Evolutionary conservation across 1,284 basidiomycete species (phyloP).

Genomic region (Vanrija humicola): DNA sequence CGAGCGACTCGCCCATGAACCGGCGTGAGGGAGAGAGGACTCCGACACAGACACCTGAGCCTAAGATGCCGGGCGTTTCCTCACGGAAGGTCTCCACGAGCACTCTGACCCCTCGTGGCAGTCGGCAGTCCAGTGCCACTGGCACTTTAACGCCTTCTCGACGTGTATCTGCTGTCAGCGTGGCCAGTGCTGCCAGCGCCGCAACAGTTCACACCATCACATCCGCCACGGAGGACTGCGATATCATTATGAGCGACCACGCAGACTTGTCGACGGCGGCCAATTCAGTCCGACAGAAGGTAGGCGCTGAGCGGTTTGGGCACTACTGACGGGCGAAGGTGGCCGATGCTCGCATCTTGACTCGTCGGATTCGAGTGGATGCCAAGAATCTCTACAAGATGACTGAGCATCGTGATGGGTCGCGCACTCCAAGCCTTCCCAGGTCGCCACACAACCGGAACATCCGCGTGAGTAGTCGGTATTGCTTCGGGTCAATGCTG

Average conservation of each 20-base stretch:
- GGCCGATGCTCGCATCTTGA: constrained; percentile 10
- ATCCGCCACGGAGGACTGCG: constrained; percentile 10
- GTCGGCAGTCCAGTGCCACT: background rate
- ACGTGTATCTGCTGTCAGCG: constrained; percentile 8
- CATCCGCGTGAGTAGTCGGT: constrained; percentile 40
- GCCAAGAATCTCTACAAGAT: constrained; percentile 5
- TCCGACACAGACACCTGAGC: background rate
- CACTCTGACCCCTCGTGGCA: background rate
- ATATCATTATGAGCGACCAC: constrained; percentile 17
- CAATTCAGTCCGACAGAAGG: constrained; percentile 3
- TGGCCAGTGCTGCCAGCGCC: background rate
- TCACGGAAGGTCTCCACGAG: background rate
- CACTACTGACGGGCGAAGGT: background rate
- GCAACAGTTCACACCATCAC: constrained; percentile 1
- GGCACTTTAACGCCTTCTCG: constrained; percentile 3
- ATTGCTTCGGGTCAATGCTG: background rate
- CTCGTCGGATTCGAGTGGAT: constrained; percentile 6
- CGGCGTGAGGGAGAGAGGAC: constrained; percentile 19
- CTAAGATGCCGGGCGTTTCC: no score
- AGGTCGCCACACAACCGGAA: constrained; percentile 48
- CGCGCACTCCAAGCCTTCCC: constrained; percentile 23
- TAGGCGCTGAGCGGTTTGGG: no score
- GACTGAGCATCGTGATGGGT: background rate
- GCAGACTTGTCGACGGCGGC: constrained; percentile 11
- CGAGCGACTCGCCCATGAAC: constrained; percentile 8